Conservation (phyloP, 1,139 yeast species). For the Keqinozyma sinolaborantium region DNA sequence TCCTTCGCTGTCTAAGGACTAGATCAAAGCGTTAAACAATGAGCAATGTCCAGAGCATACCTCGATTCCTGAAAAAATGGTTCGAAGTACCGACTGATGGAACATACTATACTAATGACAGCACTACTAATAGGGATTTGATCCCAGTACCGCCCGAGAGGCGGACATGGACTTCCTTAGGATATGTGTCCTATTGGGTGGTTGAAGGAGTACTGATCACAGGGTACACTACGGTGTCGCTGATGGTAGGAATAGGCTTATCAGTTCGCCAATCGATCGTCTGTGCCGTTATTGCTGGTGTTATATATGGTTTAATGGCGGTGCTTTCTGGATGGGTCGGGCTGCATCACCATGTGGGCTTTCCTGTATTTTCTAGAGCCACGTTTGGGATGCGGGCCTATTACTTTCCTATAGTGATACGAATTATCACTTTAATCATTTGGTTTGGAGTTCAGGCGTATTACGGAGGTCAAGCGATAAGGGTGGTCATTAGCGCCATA, state of each 20-base stretch:
- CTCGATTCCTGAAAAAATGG: no score
- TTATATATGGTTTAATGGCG: conserved; percentile 14
- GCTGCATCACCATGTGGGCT: conserved; percentile 16
- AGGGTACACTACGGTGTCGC: conserved; percentile 11
- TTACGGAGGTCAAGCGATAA: conserved; percentile 18
- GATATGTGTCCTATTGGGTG: conserved; percentile 9
- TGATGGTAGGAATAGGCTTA: conserved; percentile 9
- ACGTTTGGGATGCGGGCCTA: conserved; percentile 14
- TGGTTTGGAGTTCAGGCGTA: conserved; percentile 22
- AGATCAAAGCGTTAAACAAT: no score
- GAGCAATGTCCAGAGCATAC: no score
- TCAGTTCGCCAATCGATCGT: conserved; percentile 10
- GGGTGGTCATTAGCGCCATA: conserved; percentile 9
- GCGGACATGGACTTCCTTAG: conserved; percentile 7
- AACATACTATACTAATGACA: conserved; percentile 10
- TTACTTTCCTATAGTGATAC: conserved; percentile 14
- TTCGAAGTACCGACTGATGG: no score
- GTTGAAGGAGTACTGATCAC: conserved; percentile 11
- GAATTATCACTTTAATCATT: conserved; percentile 17
- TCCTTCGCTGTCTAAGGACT: no score
- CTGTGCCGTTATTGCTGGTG: conserved; percentile 14
- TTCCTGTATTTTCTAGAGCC: conserved; percentile 14
- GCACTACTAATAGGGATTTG: conserved; percentile 14
- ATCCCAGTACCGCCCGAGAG: conserved; percentile 9
- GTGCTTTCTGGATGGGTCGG: conserved; percentile 16